Evolutionary conservation across 345 rosid genomes (phyloP).

Genomic region (Pugionium dolabratum): DNA sequence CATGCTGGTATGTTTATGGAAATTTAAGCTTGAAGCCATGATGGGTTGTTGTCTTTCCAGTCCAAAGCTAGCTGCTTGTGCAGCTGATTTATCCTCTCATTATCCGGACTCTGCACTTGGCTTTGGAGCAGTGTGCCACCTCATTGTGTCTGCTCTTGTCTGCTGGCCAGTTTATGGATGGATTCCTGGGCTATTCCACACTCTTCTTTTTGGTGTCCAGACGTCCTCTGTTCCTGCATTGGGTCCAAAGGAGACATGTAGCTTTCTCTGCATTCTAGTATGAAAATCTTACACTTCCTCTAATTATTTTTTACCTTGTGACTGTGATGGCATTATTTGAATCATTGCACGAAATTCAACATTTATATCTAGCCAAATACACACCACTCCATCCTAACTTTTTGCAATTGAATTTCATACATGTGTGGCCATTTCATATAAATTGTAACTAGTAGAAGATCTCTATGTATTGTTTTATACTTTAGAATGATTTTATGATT

Average conservation of each 20-base stretch:
- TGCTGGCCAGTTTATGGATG: conserved; percentile 96
- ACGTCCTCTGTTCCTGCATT: conserved; percentile 64
- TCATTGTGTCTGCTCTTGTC: conserved; percentile 83
- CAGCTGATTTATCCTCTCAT: conserved; percentile 84
- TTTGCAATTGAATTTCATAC: conserved; percentile 16
- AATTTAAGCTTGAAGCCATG: conserved; percentile 30
- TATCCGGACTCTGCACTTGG: conserved; percentile 92
- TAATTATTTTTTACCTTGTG: conserved; percentile 26
- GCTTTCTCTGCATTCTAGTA: conserved; percentile 91
- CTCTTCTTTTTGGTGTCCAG: conserved; percentile 77
- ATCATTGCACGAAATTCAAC: background rate
- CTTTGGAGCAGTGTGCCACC: conserved; percentile 95
- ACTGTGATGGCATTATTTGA: conserved; percentile 14
- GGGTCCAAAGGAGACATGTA: conserved; percentile 98
- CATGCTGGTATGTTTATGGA: conserved; percentile 8
- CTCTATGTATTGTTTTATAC: conserved; percentile 19
- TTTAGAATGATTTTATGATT: conserved; percentile 7
- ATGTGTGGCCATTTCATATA: conserved; percentile 17
- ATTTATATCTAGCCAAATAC: conserved; percentile 21
- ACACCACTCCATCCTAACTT: conserved; percentile 5
- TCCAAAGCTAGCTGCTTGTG: conserved; percentile 93
- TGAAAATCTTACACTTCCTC: conserved; percentile 36
- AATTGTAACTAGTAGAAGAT: conserved; percentile 9
- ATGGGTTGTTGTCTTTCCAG: conserved; percentile 54
- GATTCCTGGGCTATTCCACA: conserved; percentile 92